Base-by-base conservation (phyloP, 345 rosid species). In the Cardamine chenopodiifolia region DNA sequence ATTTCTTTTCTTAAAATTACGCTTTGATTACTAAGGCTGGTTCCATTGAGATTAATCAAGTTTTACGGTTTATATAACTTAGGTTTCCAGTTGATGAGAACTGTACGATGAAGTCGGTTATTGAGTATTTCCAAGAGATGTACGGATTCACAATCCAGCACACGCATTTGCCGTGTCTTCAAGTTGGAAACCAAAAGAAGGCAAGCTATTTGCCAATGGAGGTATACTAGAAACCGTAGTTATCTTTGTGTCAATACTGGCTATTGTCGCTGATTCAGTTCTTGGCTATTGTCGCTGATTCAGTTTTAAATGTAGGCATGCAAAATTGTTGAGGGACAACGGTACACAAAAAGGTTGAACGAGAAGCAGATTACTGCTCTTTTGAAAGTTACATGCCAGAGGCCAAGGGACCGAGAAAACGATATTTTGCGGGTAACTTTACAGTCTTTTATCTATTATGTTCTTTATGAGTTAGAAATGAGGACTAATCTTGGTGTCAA, bases 121-220 rank as follows among this genome's bases (percentile, higher is more conserved):
- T 96, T 13, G 99, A 90, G 67, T 96, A 96, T 82, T 96, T 96
- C 64, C 97, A 90, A 75, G 98, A 96, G 84, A 89, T 92, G 97
- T 96, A 96, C 85, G 97, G 98, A 69, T 96, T 92, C 76, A 87
- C 96, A 48, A 96, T 96, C 71, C 85, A 85, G 62, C 92, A 89
- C 62, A 83, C 99, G 3, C 98, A 96, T 86, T 82, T 96, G 54
- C 99, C 99, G 8, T 96, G 98, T 73, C 98, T 96, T 79, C 96
- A 90, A 86, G 99, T 96, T 44, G 99, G 99, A 76, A 96, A 92
- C 84, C 97, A 96, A 70, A 90, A 86, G 81, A 96, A 92, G 82
- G 97, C 98, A 26, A 96, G 90, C 71, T 96, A 96, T 82, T 85
- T 96, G 73, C 99, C 99, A n/a, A 88, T 96, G 99, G 99, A 96